A percentile compares a stretch with the other conserved stretches of the same genome.
phyloP scores from a whole-genome alignment of 1,284 basidiomycete genomes.

The Apiotrichum brassicae region DNA sequence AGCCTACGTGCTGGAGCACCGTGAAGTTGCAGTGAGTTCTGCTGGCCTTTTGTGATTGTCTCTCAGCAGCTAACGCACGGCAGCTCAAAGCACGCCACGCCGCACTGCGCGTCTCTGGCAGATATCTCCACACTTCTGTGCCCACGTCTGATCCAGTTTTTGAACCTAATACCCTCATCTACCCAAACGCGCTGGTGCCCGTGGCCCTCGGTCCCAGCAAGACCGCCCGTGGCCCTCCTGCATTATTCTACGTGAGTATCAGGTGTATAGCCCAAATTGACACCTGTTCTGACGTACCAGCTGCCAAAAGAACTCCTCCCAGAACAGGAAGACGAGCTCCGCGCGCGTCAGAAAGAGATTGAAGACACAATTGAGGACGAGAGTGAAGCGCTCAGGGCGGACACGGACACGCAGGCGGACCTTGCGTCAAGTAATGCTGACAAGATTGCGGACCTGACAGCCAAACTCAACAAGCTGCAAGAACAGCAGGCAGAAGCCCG shows the following conservation, averaged over 20 bases:
- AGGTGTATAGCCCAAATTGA: neutral
- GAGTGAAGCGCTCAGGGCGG: conserved; percentile 23
- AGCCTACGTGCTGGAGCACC: conserved; percentile 35
- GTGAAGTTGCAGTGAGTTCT: conserved; percentile 37
- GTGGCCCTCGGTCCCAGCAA: conserved; percentile 29
- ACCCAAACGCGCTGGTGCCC: conserved; percentile 34
- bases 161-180: conserved; percentile 21
- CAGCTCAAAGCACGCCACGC: conserved; percentile 37
- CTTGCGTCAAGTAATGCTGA: conserved; percentile 18
- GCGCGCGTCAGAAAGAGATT: conserved; percentile 24
- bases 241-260: conserved; percentile 40
- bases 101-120: conserved; percentile 27
- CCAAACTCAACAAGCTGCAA: conserved; percentile 25
- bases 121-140: conserved; percentile 34
- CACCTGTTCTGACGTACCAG: conserved; percentile 15
- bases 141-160: conserved; percentile 9
- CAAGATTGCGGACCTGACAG: conserved; percentile 26
- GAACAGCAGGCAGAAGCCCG: conserved; percentile 12
- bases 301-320: conserved; percentile 39
- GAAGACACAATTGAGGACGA: conserved; percentile 33
- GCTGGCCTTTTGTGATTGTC: too few relatives aligned
- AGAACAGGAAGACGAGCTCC: conserved; percentile 35
- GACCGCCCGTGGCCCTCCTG: conserved; percentile 16
- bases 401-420: conserved; percentile 22
- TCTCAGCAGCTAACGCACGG: too few relatives aligned